Percentiles rank a stretch among this genome's conserved stretches.
phyloP scores from a whole-genome alignment of 129 eudicot species.

The Glebionis coronaria region DNA sequence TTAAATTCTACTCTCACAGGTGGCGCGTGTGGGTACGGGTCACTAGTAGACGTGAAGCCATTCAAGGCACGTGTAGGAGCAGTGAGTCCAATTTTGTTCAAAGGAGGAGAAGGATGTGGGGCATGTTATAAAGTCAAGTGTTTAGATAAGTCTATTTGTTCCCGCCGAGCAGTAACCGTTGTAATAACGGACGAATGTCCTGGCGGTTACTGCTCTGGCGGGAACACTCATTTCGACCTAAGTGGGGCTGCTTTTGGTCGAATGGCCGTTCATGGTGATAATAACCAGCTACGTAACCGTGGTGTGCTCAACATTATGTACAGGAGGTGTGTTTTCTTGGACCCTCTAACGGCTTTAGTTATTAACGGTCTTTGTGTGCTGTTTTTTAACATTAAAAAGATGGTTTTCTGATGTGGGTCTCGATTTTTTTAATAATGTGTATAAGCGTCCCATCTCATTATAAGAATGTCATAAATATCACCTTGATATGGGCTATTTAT shows the following conservation, averaged over 20 bases:
- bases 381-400: background rate
- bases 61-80: slow-evolving; percentile 91
- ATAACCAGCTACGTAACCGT: slow-evolving; percentile 65
- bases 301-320: slow-evolving; percentile 60
- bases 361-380: slow-evolving; percentile 30
- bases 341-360: background rate
- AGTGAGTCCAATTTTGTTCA: slow-evolving; percentile 82
- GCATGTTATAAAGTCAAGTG: slow-evolving; percentile 95
- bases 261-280: slow-evolving; percentile 77
- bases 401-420: slow-evolving; percentile 6
- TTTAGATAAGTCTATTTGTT: slow-evolving; percentile 73
- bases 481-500: no score
- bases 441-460: slow-evolving; percentile 8
- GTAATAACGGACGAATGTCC: slow-evolving; percentile 89
- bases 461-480: background rate
- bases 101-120: slow-evolving; percentile 93
- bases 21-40: slow-evolving; percentile 98
- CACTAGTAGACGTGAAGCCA: slow-evolving; percentile 92
- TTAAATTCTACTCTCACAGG: slow-evolving; percentile 36
- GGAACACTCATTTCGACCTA: slow-evolving; percentile 81
- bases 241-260: slow-evolving; percentile 98
- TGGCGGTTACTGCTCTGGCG: slow-evolving; percentile 71
- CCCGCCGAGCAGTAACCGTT: slow-evolving; percentile 74
- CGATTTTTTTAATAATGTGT: slow-evolving; percentile 21
- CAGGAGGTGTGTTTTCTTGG: slow-evolving; percentile 58